phyloP scores from a whole-genome alignment of 352 stramenopile genomes.

The Pseudoperonospora humuli region DNA sequence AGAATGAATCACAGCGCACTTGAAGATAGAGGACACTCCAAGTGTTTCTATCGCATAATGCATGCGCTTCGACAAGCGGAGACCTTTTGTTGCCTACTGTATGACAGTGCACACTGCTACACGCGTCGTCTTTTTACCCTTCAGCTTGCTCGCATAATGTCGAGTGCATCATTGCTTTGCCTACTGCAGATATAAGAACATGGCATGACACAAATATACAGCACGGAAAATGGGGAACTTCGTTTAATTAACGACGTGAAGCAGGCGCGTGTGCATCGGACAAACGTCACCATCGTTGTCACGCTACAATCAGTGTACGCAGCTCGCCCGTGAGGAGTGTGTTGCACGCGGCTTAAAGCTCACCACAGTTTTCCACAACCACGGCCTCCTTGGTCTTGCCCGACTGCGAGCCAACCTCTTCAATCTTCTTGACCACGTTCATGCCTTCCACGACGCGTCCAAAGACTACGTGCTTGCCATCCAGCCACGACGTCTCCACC shows the following conservation, averaged over 20 bases:
- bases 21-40: neutral
- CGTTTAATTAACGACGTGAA: constrained; percentile 29
- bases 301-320: no score
- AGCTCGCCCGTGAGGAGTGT: neutral
- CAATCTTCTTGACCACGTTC: constrained; percentile 97
- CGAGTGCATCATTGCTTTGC: neutral
- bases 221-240: constrained; percentile 4
- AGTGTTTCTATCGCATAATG: neutral
- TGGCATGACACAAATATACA: neutral
- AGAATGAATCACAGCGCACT: constrained; percentile 15
- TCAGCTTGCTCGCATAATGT: neutral
- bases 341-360: constrained; percentile 48
- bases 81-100: no score
- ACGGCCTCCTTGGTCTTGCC: constrained; percentile 88
- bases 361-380: constrained; percentile 92
- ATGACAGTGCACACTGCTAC: no score
- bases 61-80: no score
- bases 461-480: constrained; percentile 92
- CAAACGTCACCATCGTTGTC: constrained; percentile 3
- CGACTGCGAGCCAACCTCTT: constrained; percentile 90
- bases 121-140: no score
- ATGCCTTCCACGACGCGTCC: constrained; percentile 94
- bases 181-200: neutral
- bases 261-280: constrained; percentile 8
- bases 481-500: constrained; percentile 85